Conservation (phyloP, 2,329 filamentous ascomycete species). For the Fusarium anguioides region DNA sequence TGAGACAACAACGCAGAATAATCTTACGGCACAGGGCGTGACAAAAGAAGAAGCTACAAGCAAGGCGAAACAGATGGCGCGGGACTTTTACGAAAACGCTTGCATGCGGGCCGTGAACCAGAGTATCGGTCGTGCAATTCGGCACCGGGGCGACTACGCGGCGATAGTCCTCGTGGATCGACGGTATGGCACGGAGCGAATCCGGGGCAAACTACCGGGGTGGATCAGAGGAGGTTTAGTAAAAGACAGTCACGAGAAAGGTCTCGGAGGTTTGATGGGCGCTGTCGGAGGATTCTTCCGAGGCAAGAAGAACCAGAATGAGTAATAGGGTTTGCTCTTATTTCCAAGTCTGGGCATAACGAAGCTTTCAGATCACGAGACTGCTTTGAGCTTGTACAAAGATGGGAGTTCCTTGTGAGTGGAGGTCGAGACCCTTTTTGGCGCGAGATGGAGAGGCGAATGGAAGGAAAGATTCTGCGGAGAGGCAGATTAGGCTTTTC, state of each 20-base stretch:
- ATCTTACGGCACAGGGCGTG: slow-evolving; percentile 46
- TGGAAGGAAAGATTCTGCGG: not conserved
- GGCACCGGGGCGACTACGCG: slow-evolving; percentile 89
- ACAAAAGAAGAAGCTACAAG: slow-evolving; percentile 43
- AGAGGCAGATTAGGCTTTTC: slow-evolving; percentile 17
- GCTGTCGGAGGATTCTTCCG: slow-evolving; percentile 68
- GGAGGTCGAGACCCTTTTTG: slow-evolving; percentile 36
- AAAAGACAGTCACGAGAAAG: slow-evolving; percentile 59
- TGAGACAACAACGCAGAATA: slow-evolving; percentile 66
- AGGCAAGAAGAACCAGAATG: slow-evolving; percentile 53
- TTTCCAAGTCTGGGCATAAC: not conserved
- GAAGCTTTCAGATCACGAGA: slow-evolving; percentile 13
- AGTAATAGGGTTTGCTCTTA: not conserved
- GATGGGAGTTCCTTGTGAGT: slow-evolving; percentile 19
- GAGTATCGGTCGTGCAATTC: slow-evolving; percentile 91
- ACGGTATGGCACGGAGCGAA: slow-evolving; percentile 78
- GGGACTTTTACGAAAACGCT: slow-evolving; percentile 91
- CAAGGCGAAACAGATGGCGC: slow-evolving; percentile 66
- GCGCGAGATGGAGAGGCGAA: slow-evolving; percentile 31
- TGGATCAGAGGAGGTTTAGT: slow-evolving; percentile 85
- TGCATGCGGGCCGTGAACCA: slow-evolving; percentile 99
- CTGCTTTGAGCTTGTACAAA: slow-evolving; percentile 23
- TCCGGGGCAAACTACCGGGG: slow-evolving; percentile 82
- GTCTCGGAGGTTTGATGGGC: slow-evolving; percentile 69
- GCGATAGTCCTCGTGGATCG: slow-evolving; percentile 87